These are phyloP conservation scores for Candida michaelii DNA, from an alignment of 805 yeast genomes.

Conservation along the genomic window DNA sequence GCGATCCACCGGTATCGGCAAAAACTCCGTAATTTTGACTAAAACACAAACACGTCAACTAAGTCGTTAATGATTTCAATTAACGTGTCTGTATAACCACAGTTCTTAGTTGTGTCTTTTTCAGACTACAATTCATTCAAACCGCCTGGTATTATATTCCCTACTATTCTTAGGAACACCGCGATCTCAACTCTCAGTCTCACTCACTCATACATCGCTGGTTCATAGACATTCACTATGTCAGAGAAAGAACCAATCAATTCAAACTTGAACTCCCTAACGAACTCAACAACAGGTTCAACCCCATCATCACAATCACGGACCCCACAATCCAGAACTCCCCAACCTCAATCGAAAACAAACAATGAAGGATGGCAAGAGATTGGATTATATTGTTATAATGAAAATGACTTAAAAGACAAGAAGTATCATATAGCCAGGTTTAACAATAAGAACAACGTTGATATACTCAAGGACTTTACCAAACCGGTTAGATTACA, in stretches of 20 bases:
- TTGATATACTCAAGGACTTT: conserved; percentile 72
- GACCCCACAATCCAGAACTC: conserved; percentile 25
- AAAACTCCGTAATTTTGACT: too few relatives aligned
- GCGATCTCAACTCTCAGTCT: too few relatives aligned
- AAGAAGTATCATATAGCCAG: conserved; percentile 77
- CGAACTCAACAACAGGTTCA: not conserved
- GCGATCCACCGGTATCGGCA: conserved; percentile 5
- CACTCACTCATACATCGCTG: too few relatives aligned
- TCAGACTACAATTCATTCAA: too few relatives aligned
- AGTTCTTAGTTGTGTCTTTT: too few relatives aligned
- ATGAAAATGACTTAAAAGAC: conserved; percentile 67
- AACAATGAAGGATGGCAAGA: conserved; percentile 41
- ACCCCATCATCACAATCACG: conserved; percentile 2
- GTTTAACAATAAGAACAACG: conserved; percentile 69
- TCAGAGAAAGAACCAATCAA: not conserved
- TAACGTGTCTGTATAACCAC: too few relatives aligned
- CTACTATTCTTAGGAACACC: too few relatives aligned
- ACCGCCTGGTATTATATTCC: too few relatives aligned
- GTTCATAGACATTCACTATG: too few relatives aligned
- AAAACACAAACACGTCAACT: too few relatives aligned
- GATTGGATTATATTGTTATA: conserved; percentile 69
- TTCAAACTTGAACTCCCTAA: not conserved
- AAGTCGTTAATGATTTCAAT: too few relatives aligned
- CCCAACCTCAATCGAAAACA: conserved; percentile 11
- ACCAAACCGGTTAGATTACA: conserved; percentile 84